Evolutionary conservation across 1,284 basidiomycete genomes (phyloP).

Genomic region (Marasmius tenuissimus): DNA sequence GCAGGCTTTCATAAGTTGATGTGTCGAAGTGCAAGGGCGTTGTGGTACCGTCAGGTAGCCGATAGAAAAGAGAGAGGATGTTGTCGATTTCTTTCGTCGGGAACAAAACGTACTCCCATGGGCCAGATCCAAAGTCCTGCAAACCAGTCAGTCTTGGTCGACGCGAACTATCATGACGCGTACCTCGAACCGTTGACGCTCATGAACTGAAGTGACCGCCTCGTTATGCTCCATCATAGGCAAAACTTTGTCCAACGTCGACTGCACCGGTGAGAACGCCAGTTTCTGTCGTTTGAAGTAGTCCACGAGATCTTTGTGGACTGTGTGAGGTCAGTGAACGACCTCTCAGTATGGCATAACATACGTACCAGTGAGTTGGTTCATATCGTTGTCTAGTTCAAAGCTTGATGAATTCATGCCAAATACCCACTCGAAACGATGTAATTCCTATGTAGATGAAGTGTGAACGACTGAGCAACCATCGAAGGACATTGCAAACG

Average conservation of each 20-base stretch:
- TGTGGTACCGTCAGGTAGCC: not conserved
- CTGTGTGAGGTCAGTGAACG: not conserved
- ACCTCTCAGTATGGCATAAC: not conserved
- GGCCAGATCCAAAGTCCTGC: not conserved
- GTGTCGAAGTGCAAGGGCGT: not conserved
- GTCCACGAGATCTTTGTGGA: not conserved
- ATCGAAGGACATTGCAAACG: too few relatives aligned
- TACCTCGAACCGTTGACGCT: not conserved
- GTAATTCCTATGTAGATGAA: not conserved
- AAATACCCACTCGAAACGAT: not conserved
- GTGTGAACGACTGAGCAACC: too few relatives aligned
- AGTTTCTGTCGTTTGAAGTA: not conserved
- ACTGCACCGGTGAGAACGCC: not conserved
- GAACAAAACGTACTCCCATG: not conserved
- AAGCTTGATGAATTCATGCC: not conserved
- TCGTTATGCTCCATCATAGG: not conserved
- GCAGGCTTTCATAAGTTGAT: not conserved
- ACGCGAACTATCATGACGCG: not conserved
- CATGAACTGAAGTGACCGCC: not conserved
- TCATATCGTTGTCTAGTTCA: not conserved
- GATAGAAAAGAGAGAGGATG: not conserved
- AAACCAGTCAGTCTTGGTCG: not conserved
- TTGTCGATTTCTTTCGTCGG: not conserved
- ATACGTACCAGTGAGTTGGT: not conserved
- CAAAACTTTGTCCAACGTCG: not conserved